Conservation (phyloP, 495 filamentous ascomycete species). For the Glutinoglossum americanum region DNA sequence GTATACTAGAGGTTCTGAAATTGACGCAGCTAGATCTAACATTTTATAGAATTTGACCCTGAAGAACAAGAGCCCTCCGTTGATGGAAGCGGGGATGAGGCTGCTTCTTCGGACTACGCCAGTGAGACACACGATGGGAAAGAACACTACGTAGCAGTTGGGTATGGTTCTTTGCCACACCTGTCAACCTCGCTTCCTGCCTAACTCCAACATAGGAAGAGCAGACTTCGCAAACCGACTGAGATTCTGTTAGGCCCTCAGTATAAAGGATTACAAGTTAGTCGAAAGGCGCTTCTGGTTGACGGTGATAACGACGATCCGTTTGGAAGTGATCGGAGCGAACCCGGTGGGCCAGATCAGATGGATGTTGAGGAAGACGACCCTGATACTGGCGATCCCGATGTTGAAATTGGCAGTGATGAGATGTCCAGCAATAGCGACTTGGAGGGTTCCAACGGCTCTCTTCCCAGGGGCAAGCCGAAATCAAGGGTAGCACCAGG, state of each 20-base stretch:
- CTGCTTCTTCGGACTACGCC: slow-evolving; percentile 10
- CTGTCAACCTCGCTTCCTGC: background rate
- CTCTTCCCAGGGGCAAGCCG: slow-evolving; percentile 41
- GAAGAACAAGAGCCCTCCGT: slow-evolving; percentile 42
- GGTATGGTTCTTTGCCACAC: slow-evolving; percentile 25
- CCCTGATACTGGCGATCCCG: slow-evolving; percentile 13
- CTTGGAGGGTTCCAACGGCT: slow-evolving; percentile 57
- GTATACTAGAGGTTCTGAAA: slow-evolving; percentile 17
- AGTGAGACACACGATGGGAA: slow-evolving; percentile 28
- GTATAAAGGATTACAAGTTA: slow-evolving; percentile 64
- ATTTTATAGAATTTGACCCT: slow-evolving; percentile 57
- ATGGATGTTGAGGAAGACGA: slow-evolving; percentile 21
- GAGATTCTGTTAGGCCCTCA: slow-evolving; percentile 45
- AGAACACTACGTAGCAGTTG: slow-evolving; percentile 71
- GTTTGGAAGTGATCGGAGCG: slow-evolving; percentile 18
- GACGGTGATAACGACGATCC: slow-evolving; percentile 21
- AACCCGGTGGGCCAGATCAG: slow-evolving; percentile 16
- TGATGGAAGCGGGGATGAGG: slow-evolving; percentile 28
- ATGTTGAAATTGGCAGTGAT: slow-evolving; percentile 53
- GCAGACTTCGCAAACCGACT: slow-evolving; percentile 58
- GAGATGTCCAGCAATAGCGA: slow-evolving; percentile 45
- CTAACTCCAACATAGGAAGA: slow-evolving; percentile 35
- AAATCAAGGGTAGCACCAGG: slow-evolving; percentile 18
- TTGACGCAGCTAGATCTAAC: background rate
- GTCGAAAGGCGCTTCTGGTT: slow-evolving; percentile 38